Evolutionary conservation across 1,284 basidiomycete species (phyloP), one percentile per base, ranked within the genome.

Genomic region (Anthracocystis setariae): DNA sequence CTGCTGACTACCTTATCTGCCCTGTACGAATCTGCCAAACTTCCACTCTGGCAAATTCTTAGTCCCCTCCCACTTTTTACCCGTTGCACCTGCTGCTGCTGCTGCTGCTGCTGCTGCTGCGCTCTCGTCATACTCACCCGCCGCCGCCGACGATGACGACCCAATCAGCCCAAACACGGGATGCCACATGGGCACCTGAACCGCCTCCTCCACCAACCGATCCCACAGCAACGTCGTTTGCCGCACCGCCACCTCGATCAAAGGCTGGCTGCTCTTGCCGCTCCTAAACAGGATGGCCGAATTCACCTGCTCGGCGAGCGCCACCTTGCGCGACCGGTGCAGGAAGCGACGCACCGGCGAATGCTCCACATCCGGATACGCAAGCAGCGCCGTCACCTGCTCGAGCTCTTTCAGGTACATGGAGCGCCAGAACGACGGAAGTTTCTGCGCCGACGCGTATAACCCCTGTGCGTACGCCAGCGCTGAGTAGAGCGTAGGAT

Each of bases 291-390:
- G 83, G 49, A 94, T 91, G 10, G 93, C 93, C 46, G 88, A 87
- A 72, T 94, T 91, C 52, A 95, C 89, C 83, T 93, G 91, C 60
- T 92, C 90, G 1, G 92, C 92, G 5, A 94, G 87, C 7, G 88
- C 88, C 72, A 91, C 89, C 52, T 92, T 87, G 59, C 92, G 85
- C 58, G 87, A 88, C 79, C 90, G 88, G 49, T 87, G 86, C 60
- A 94, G 83, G 81, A 93, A 93, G 48, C 86, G 87, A 15, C 87
- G 85, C 69, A 92, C 43, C 86, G 87, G 82, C 64, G 90, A 90
- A 46, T 85, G 85, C 80, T 92, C 90, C 0, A 92, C 90, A 3
- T 88, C 86, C 23, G 85, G 86, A 79, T 93, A 94, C 5, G 90
- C 91, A 37, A 95, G 85, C 27, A 94, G 83, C 0, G 89, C 90